phyloP scores from a whole-genome alignment of 495 filamentous ascomycete species.

The Penicillium desertorum region DNA sequence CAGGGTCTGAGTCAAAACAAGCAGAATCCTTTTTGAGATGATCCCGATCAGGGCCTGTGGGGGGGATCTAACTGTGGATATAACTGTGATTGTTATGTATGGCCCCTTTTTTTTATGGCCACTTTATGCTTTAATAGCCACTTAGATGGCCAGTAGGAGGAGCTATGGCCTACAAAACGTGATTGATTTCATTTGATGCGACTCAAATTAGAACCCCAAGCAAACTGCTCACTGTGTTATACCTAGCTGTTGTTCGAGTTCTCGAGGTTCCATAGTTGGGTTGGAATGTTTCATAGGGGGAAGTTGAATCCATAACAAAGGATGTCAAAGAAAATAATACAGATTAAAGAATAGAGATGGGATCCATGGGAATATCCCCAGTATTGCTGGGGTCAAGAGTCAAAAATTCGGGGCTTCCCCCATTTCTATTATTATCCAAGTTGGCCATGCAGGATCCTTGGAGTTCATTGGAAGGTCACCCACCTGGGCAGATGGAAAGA shows the following conservation, averaged over 20 bases:
- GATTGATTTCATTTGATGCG: slow-evolving; percentile 7
- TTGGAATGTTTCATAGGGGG: neutral
- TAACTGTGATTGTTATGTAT: slow-evolving; percentile 5
- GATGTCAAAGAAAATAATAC: neutral
- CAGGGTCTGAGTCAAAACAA: slow-evolving; percentile 23
- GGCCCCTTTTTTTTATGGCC: slow-evolving; percentile 10
- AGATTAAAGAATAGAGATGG: neutral
- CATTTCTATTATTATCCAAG: slow-evolving; percentile 5
- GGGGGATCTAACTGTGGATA: slow-evolving; percentile 6
- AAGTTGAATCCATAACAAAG: neutral
- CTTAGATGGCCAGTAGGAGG: neutral
- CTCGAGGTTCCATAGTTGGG: slow-evolving; percentile 2
- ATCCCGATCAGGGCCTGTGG: slow-evolving; percentile 21
- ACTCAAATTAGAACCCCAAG: neutral
- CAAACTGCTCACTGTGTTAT: neutral
- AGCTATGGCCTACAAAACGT: slow-evolving; percentile 10
- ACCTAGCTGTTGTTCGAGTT: neutral
- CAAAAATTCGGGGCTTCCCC: neutral
- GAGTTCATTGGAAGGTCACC: neutral
- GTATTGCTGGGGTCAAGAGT: neutral
- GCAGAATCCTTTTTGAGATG: slow-evolving; percentile 11
- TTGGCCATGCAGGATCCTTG: too few relatives aligned
- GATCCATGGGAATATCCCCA: neutral
- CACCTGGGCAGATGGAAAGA: too few relatives aligned
- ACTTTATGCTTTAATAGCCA: slow-evolving; percentile 4